phyloP scores from a whole-genome alignment of 1,139 yeast species.

The Debaryomyces udenii region DNA sequence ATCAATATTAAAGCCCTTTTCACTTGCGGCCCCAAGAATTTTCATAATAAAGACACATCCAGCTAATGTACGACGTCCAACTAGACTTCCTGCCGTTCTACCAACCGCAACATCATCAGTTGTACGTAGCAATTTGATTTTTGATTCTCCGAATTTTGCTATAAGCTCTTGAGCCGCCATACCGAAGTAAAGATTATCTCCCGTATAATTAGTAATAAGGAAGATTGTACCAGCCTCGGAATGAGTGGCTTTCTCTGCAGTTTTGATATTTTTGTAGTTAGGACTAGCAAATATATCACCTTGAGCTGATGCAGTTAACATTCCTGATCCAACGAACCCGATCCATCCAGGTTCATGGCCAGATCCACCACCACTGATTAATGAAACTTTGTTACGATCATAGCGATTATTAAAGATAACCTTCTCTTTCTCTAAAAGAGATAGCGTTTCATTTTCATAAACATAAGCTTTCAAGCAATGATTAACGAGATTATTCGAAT shows the following conservation, averaged over 20 bases:
- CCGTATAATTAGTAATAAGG: slow-evolving; percentile 32
- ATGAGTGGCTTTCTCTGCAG: slow-evolving; percentile 34
- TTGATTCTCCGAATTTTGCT: slow-evolving; percentile 24
- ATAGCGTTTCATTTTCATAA: slow-evolving; percentile 18
- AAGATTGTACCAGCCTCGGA: slow-evolving; percentile 27
- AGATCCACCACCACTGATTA: slow-evolving; percentile 49
- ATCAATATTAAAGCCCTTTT: slow-evolving; percentile 35
- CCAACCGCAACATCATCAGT: slow-evolving; percentile 55
- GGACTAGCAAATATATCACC: slow-evolving; percentile 53
- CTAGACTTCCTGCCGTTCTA: slow-evolving; percentile 42
- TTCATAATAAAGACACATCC: slow-evolving; percentile 49
- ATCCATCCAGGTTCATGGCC: slow-evolving; percentile 54
- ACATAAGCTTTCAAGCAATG: slow-evolving; percentile 22
- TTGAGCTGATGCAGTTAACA: slow-evolving; percentile 49
- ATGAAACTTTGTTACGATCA: slow-evolving; percentile 30
- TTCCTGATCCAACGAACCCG: slow-evolving; percentile 48
- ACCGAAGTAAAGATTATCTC: slow-evolving; percentile 38
- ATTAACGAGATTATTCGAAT: slow-evolving; percentile 21
- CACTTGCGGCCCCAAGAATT: slow-evolving; percentile 50
- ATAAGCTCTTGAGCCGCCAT: slow-evolving; percentile 37
- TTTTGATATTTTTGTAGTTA: slow-evolving; percentile 41
- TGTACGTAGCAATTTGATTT: slow-evolving; percentile 26
- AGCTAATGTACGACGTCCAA: slow-evolving; percentile 54
- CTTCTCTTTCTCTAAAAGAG: slow-evolving; percentile 34
- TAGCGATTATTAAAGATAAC: slow-evolving; percentile 37